These are phyloP conservation scores for Spathaspora boniae DNA, from an alignment of 805 yeast species.

Conservation along the genomic window DNA sequence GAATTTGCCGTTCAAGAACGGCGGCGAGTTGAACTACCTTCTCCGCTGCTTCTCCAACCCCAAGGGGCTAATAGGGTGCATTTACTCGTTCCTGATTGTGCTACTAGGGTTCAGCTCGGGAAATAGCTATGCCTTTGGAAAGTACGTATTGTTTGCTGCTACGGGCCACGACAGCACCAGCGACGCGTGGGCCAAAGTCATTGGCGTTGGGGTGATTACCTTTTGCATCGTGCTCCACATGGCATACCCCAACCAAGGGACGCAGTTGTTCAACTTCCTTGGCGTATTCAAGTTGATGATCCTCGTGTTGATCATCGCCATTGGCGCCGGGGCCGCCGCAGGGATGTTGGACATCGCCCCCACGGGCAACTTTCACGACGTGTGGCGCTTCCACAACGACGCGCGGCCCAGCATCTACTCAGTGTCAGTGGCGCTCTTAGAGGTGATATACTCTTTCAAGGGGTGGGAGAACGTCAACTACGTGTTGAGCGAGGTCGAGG, in stretches of 20 bases:
- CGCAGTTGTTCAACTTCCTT: conserved; percentile 48
- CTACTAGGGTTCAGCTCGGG: conserved; percentile 60
- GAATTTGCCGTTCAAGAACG: conserved; percentile 39
- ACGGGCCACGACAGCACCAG: conserved; percentile 23
- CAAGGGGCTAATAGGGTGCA: conserved; percentile 33
- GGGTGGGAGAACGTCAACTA: conserved; percentile 73
- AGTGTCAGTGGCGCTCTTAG: conserved; percentile 52
- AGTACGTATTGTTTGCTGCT: conserved; percentile 45
- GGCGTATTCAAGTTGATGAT: conserved; percentile 54
- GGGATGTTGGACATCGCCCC: conserved; percentile 25
- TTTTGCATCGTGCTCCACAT: conserved; percentile 48
- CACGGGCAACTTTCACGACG: conserved; percentile 23
- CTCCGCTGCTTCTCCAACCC: conserved; percentile 32
- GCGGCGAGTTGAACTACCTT: conserved; percentile 41
- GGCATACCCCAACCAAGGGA: conserved; percentile 47
- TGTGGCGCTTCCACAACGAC: conserved; percentile 27
- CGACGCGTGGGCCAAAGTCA: conserved; percentile 36
- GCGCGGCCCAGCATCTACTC: conserved; percentile 40
- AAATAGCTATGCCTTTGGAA: conserved; percentile 63
- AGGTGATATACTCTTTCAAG: conserved; percentile 60
- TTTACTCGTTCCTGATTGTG: conserved; percentile 53
- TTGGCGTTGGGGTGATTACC: conserved; percentile 49
- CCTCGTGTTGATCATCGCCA: conserved; percentile 43
- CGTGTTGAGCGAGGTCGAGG: conserved; percentile 54
- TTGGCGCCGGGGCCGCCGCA: conserved; percentile 42